Conservation (phyloP, 192 early-diverging fungal genomes). For the Coemansia interrupta region DNA sequence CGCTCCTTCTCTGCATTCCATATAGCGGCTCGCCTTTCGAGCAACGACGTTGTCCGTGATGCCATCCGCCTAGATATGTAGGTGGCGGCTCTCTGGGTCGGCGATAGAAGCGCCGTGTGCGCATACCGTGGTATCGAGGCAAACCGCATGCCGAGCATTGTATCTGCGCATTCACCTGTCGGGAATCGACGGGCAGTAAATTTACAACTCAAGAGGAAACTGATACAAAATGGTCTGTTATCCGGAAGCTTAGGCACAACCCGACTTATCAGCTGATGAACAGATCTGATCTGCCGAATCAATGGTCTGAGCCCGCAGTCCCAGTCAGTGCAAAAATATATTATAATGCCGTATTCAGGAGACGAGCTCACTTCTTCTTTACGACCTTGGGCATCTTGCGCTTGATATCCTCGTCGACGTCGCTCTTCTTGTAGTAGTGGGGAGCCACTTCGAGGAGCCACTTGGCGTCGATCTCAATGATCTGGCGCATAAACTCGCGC, state of each 20-base stretch:
- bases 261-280: too few species aligned
- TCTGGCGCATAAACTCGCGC: constrained; percentile 93
- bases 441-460: constrained; percentile 82
- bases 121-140: not conserved
- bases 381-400: constrained; percentile 49
- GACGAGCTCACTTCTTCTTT: constrained; percentile 2
- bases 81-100: not conserved
- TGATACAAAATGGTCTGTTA: too few species aligned
- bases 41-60: constrained; percentile 4
- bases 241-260: too few species aligned
- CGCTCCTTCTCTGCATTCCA: constrained; percentile 34
- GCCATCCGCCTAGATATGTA: constrained; percentile 3
- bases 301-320: too few species aligned
- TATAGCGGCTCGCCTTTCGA: constrained; percentile 14
- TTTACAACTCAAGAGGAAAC: too few species aligned
- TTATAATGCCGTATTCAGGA: not conserved
- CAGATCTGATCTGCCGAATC: too few species aligned
- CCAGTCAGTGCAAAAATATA: too few species aligned
- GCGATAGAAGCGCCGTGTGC: not conserved
- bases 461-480: constrained; percentile 84
- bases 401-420: constrained; percentile 56
- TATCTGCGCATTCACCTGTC: constrained; percentile 1
- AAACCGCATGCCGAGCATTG: not conserved
- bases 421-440: constrained; percentile 88
- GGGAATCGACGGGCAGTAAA: not conserved